Base-by-base conservation (phyloP, 768 basidiomycete genomes). In the Fomitopsis pulvina region DNA sequence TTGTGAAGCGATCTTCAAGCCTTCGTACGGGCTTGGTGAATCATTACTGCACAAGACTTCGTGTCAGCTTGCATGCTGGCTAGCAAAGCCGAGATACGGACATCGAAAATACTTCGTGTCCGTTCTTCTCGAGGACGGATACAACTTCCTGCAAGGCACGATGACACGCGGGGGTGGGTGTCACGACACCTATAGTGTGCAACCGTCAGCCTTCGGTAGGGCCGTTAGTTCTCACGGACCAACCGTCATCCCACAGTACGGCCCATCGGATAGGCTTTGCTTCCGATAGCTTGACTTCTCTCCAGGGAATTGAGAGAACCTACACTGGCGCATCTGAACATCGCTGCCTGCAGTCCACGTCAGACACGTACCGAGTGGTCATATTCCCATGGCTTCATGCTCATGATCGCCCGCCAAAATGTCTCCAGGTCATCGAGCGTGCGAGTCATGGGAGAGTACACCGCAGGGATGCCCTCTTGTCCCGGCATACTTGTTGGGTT, bases 271-370 rank as follows among this genome's bases (percentile, higher is more conserved):
- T 51, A 42, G 66, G 70, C 47, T 61, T 68, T 12, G 48, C 58
- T 28, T 43, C 47, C 30, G 45, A 32, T 48, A 4, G 68, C 45
- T 70, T 54, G 10, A 68, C 53, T 25, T 66, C 59, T 46, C 69
- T 59, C 73, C 73, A 75, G 5, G 73, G 71, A n/a, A 75, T 52
- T 8, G 72, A 70, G 3, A 74, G 57, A 26, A 70, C 71, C 74
- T 73, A 43, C 8, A 22, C 10, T 12, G 25, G 42, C 24, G 42
- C 40, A 11, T 9, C n/a, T 41, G 20, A 44, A 26, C 9, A 22
- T 24, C 28, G 11, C 18, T 5, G 42, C 20, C 41, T 4, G 41
- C 26, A 8, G n/a, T 16, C 41, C 18, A 43, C 20, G 32, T 29
- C 41, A 18, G 18, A 40, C 14, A 32, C 66, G 45, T 28, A 74